Evolutionary conservation across 495 filamentous ascomycete genomes (phyloP), one percentile per base, ranked within the genome.

Genomic region (Penicillium paradoxum): DNA sequence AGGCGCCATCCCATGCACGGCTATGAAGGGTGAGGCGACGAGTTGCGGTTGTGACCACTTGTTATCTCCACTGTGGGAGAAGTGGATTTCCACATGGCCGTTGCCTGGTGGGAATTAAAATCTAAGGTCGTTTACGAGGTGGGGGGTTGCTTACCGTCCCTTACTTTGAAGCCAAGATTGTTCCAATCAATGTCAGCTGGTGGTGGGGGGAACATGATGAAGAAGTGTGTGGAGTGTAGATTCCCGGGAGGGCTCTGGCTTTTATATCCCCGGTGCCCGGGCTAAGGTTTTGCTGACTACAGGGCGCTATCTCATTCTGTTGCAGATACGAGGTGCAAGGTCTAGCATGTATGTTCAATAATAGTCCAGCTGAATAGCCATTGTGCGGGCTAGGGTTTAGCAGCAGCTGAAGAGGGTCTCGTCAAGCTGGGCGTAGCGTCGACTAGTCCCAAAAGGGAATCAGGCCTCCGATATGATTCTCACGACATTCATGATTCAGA

Each of bases 1-100:
- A 0, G 91, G 91, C 0, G 89, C 83, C 85, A 96, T 89, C 54
- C 90, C 91, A 70, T 96, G 91, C 60, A 96, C 81, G 47, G 79
- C 78, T 51, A 96, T 80, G 73, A 77, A 89, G 4, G 91, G 91
- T 58, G 89, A 85, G 15, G 75, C 65, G 51, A 95, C 75, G 74
- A 95, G 91, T 51, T 73, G 57, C 9, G 86, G 90, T 17, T 82
- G 45, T 0, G 84, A 80, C 91, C 91, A 96, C 77, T 83, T 63
- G 24, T 51, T 56, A 2, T 52, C 59, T 17, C 79, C 81, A 52
- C 59, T 65, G 6, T 53, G 27, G 33, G 66, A 65, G 45, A 58
- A 68, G 51, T 66, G 61, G 53, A 56, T 65, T 63, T 70, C 68
- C 22, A 74, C 62, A 53, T 73, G 60, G 45, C 64, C 65, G 52